Percentiles rank a stretch among this genome's conserved stretches.
Evolutionary conservation across 2,329 filamentous ascomycete species (phyloP).

Genomic region (Venturia carpophila): DNA sequence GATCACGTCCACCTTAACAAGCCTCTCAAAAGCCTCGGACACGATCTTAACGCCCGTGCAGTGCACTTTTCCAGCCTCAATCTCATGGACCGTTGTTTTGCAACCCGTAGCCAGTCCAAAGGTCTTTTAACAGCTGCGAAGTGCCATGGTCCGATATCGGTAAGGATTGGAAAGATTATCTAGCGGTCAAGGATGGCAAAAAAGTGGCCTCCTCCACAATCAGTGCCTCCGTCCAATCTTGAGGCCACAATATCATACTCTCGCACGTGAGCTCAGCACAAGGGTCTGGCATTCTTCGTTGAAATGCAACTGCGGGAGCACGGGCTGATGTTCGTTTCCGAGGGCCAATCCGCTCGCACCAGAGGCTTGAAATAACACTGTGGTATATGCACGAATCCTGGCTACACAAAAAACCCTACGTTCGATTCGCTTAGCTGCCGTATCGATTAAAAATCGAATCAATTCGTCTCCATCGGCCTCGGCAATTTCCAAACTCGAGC

Average conservation of each 20-base stretch:
- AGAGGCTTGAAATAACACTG: background rate
- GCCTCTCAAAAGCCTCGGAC: background rate
- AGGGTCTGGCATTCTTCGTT: background rate
- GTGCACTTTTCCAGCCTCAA: background rate
- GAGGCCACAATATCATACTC: background rate
- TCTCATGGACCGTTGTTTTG: background rate
- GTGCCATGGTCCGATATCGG: background rate
- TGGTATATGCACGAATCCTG: background rate
- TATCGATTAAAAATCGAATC: background rate
- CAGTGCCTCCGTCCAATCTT: background rate
- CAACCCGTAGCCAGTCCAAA: background rate
- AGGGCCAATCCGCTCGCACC: background rate
- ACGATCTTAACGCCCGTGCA: background rate
- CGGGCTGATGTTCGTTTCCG: background rate
- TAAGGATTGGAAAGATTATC: background rate
- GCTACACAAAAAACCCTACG: background rate
- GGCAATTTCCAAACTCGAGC: background rate
- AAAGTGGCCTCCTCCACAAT: background rate
- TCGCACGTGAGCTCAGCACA: background rate
- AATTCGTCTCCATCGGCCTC: background rate
- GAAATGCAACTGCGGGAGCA: slow-evolving; percentile 4
- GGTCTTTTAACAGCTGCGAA: background rate
- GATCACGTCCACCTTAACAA: no score
- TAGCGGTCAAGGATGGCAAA: background rate
- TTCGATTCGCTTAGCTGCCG: background rate